Evolutionary conservation across 1,139 yeast species (phyloP), one percentile per base, ranked within the genome.

Genomic region (Suhomyces terraborum): DNA sequence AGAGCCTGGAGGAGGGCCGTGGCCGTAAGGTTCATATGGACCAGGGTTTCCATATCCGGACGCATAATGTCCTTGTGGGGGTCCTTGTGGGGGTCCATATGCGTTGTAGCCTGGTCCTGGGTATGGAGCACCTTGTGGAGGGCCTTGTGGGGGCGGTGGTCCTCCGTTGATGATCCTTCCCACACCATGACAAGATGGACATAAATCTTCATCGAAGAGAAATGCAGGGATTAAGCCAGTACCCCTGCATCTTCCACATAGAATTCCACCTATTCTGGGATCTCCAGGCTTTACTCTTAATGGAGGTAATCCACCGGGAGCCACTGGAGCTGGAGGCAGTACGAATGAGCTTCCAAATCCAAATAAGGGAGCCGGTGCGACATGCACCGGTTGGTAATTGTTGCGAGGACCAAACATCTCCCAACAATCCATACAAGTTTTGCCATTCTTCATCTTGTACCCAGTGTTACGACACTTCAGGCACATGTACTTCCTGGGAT

Each of bases 161-260:
- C 5, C 31, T 4, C 17, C 18, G 33, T 47, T 48, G 31, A 66
- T 43, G 6, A 71, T 53, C 46, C 93, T 64, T 0, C 95, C 95
- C 21, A 83, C 53, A 0, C 95, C 95, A 19, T 69, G 62, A 55
- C 96, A 86, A 1, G 77, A 69, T 2, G 71, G 65, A 53, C 89
- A 83, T 17, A 72, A 57, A 33, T 79, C 83, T 32, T 74, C 72
- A 56, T 81, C 86, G 12, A 82, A 55, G 28, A 82, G 66, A 51
- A 74, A 70, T 14, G 38, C 40, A 25, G 69, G 61, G 1, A 77
- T 68, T 44, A 73, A 51, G 0, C 96, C 96, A 0, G 75, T 48
- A 1, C 96, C 96, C 37, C 88, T 60, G 54, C 96, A 89, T 40
- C 80, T 64, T 0, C 91, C 91, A 64, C 97, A 89, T 5, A 84